A percentile compares a stretch with the other conserved stretches of the same genome.
Conservation (phyloP, 2,329 filamentous ascomycete genomes). For the Arthrobotrys conoides region DNA sequence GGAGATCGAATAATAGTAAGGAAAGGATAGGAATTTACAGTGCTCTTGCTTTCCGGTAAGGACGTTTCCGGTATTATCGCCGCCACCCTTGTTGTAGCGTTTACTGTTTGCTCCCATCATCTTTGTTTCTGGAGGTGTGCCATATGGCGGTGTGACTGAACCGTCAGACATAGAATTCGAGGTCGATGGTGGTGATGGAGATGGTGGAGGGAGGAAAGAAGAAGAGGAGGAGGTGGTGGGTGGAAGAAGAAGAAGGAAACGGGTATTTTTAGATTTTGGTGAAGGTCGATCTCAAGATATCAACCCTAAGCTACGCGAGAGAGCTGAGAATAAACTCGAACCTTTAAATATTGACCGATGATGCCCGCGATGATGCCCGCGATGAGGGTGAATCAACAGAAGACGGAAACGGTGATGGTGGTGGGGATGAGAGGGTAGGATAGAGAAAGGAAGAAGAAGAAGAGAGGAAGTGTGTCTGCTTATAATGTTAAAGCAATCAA, state of each 20-base stretch:
- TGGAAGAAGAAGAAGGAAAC: background rate
- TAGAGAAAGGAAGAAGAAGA: background rate
- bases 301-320: constrained; percentile 8
- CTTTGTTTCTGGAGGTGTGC: constrained; percentile 27
- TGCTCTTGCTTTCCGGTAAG: constrained; percentile 98
- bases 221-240: background rate
- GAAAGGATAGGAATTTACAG: constrained; percentile 74
- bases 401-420: background rate
- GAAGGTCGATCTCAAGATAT: background rate
- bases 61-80: constrained; percentile 69
- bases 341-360: background rate
- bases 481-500: background rate
- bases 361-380: background rate
- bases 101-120: constrained; percentile 46
- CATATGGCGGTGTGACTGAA: constrained; percentile 20
- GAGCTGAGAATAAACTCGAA: background rate
- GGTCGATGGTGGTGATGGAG: background rate
- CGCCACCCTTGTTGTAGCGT: constrained; percentile 56
- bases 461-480: background rate
- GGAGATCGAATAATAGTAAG: background rate
- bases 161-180: constrained; percentile 2
- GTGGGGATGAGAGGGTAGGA: background rate
- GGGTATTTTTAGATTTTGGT: constrained; percentile 11
- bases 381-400: background rate
- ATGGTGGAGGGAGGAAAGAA: background rate